phyloP scores from a whole-genome alignment of 306 rosid genomes.

The Casuarina glauca region DNA sequence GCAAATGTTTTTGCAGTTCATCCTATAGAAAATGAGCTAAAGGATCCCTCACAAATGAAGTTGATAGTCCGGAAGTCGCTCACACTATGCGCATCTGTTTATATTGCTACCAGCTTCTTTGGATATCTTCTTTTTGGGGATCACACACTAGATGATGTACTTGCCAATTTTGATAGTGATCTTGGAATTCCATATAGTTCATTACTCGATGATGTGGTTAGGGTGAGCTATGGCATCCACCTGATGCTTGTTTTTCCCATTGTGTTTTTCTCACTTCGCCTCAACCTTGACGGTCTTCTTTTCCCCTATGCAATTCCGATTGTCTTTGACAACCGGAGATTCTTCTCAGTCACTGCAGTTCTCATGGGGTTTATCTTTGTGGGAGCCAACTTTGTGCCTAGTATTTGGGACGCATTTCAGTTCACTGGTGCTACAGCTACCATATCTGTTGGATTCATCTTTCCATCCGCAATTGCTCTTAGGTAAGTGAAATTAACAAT shows the following conservation, averaged over 20 bases:
- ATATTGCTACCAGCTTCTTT: constrained; percentile 61
- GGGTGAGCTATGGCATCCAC: constrained; percentile 77
- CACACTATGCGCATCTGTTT: constrained; percentile 50
- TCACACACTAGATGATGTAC: constrained; percentile 62
- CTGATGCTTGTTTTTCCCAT: constrained; percentile 77
- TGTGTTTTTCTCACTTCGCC: constrained; percentile 74
- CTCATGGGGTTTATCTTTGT: constrained; percentile 58
- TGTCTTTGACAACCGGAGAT: constrained; percentile 52
- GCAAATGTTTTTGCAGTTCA: constrained; percentile 47
- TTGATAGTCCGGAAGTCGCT: constrained; percentile 53
- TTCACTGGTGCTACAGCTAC: constrained; percentile 80
- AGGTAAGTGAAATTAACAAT: constrained; percentile 36
- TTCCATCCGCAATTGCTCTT: constrained; percentile 65
- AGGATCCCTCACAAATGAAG: constrained; percentile 55
- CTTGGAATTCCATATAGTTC: constrained; percentile 66
- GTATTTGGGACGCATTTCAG: constrained; percentile 86
- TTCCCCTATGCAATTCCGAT: constrained; percentile 66
- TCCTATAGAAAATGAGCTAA: constrained; percentile 61
- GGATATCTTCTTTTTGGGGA: constrained; percentile 70
- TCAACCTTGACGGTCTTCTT: constrained; percentile 64
- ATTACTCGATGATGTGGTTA: constrained; percentile 63
- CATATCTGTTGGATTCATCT: constrained; percentile 56
- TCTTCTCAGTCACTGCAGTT: constrained; percentile 47
- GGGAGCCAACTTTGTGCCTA: constrained; percentile 73
- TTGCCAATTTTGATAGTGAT: constrained; percentile 75